Evolutionary conservation across 169 alveolate species (phyloP), one percentile per base, ranked within the genome.

Genomic region (Plasmodium falciparum): DNA sequence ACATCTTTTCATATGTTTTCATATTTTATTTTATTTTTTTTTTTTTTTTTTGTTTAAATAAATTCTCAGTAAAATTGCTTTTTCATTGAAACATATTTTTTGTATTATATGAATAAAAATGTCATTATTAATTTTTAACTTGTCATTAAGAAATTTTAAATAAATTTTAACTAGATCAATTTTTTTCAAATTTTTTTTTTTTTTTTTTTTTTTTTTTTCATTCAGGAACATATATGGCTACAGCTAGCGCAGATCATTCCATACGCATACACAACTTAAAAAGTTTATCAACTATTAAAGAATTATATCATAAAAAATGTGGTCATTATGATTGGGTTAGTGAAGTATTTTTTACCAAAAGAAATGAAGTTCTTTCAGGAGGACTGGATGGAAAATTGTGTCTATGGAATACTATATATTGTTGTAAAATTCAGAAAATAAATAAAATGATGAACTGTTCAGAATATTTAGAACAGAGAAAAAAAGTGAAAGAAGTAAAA

Each of bases 311-410:
- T 61, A 86, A 86, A 62, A 86, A 86, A 17, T 86, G 92, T 15
- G 92, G 92, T 3, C 92, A 86, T 45, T 71, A 26, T 65, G 92
- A 86, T 13, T 86, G 92, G 92, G 92, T 86, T 24, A 86, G 61
- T 58, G 24, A 86, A 62, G 92, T 86, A 33, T 86, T 86, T 54
- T 86, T 86, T 86, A 86, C 92, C 9, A 86, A 61, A 59, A 70
- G 75, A 52, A 86, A 86, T 86, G 92, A 86, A 86, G 58, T 86
- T 26, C 92, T 86, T 86, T 86, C 92, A 26, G 92, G 92, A 13
- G 92, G 92, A 4, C 58, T 86, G 39, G 92, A 86, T 86, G 92
- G 92, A 24, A 86, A 86, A 74, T 47, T 86, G 50, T 86, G 92
- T 86, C 56, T 86, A 22, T 86, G 92, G 92, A 86, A 86, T 86